Base-by-base conservation (phyloP, 2,329 filamentous ascomycete genomes). In the Mariannaea sp. region DNA sequence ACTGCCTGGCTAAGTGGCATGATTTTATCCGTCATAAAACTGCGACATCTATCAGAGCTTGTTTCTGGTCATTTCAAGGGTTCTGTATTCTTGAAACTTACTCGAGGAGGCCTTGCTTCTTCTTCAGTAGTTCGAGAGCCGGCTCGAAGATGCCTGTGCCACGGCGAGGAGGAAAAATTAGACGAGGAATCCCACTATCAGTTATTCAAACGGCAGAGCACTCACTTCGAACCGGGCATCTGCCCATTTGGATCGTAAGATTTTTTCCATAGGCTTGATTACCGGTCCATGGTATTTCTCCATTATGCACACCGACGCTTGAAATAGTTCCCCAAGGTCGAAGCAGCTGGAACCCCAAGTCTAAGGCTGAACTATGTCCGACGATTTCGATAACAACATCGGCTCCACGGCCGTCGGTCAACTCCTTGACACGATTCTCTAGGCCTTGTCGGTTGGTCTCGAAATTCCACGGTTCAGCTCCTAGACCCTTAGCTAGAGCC, bases 361-460 rank as follows among this genome's bases (percentile, higher is more conserved):
- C 80, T 67, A 90, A 69, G 3, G 86, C 87, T 39, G 82, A 80
- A 54, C 82, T 86, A 57, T 85, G 71, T 0, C 86, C 87, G 19
- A 89, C 87, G 7, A 88, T 84, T 70, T 90, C 87, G 64, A 95
- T 85, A 2, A 92, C 85, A 2, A 88, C 83, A 73, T 96, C 90
- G 9, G 90, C 90, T 7, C 90, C 90, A 19, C 90, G 78, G 4
- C 89, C 89, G 13, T 87, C 79, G 0, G 89, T 92, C 41, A 87
- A 79, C 61, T 89, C 87, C 66, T 84, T 84, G 43, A 94, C 84
- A 40, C 87, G 80, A 63, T 80, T 77, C 45, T 84, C 74, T 64
- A 93, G 77, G 1, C 79, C 84, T 35, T 86, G 82, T 36, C 79
- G 78, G 54, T 89, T 81, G 0, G 77, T 84, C 65, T 80, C 73